Base-by-base conservation (phyloP, 2,329 filamentous ascomycete genomes). In the Westerdykella sp. region DNA sequence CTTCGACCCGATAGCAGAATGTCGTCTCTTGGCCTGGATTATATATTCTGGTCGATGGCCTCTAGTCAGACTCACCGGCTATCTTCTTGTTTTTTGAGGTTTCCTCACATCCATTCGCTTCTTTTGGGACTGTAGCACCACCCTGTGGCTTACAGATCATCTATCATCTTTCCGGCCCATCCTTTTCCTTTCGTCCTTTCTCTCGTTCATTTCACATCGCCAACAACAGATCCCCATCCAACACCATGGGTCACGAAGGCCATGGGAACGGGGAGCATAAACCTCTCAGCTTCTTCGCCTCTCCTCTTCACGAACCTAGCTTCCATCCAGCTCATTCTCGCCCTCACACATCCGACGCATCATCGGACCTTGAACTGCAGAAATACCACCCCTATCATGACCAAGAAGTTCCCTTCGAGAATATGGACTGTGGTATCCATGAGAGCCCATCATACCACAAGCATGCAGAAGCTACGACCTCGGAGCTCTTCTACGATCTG, bases 401-500 rank as follows among this genome's bases (percentile, higher is more conserved):
- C 21, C 42, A 39, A 10, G 39, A 45, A 9, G 40, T 49, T 15
- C 41, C 50, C 16, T 54, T 57, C 40, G 42, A 48, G n/a, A 48
- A 50, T 32, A 47, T 37, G 37, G 43, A 53, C 42, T 22, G 30
- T 31, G 30, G 23, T 4, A 18, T 51, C 2, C 41, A 50, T 32
- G 42, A 51, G 3, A 48, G 41, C n/a, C 55, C 54, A 5, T 40
- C 46, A 2, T 69, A 74, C 39, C 65, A 68, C 42, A 62, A 65
- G 21, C 68, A 71, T 47, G 60, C 65, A n/a, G 75, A 78, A 57
- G 73, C 75, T 5, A 77, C 70, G 3, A 72, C 75, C n/a, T 69
- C 76, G 36, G 73, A 80, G 54, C 65, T 80, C 3, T 80, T 80
- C 55, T 80, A 77, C 53, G 78, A 80, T 56, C 64, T 81, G 1